Conservation (phyloP, 176 grass and related monocot genomes). For the Aegilops bicornis region DNA sequence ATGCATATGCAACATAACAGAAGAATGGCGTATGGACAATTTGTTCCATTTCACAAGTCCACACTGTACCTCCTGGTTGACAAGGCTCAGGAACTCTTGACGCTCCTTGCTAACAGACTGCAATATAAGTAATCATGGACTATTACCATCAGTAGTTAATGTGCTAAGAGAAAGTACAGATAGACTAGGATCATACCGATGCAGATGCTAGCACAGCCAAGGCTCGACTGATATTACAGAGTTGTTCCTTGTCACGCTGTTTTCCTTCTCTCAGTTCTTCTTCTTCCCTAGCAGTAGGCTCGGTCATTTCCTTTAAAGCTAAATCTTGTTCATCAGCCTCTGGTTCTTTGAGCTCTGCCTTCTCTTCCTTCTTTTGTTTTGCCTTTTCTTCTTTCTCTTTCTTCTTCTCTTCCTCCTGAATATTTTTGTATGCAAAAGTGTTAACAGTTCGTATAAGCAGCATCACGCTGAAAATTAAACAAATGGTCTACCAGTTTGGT, state of each 20-base stretch:
- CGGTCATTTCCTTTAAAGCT: slow-evolving; percentile 97
- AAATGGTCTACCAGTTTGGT: slow-evolving; percentile 2
- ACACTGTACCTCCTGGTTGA: slow-evolving; percentile 84
- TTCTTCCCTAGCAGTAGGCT: slow-evolving; percentile 79
- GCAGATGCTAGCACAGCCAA: slow-evolving; percentile 85
- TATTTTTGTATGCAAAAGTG: slow-evolving; percentile 29
- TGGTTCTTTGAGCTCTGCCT: slow-evolving; percentile 50
- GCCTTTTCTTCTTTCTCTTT: slow-evolving; percentile 77
- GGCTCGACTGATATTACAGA: slow-evolving; percentile 83
- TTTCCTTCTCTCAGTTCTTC: slow-evolving; percentile 66
- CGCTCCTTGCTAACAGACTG: slow-evolving; percentile 99
- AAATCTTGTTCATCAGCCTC: slow-evolving; percentile 64
- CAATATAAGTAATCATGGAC: slow-evolving; percentile 29
- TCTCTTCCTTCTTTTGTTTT: slow-evolving; percentile 51
- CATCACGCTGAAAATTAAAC: slow-evolving; percentile 18
- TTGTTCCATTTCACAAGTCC: slow-evolving; percentile 31
- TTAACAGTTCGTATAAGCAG: slow-evolving; percentile 1
- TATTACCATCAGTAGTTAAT: slow-evolving; percentile 27
- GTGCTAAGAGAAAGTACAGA: slow-evolving; percentile 25
- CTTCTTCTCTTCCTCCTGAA: slow-evolving; percentile 87
- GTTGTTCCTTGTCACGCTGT: slow-evolving; percentile 61
- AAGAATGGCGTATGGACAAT: background rate
- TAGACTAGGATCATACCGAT: slow-evolving; percentile 63
- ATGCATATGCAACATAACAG: slow-evolving; percentile 17
- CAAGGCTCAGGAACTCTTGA: slow-evolving; percentile 92